Evolutionary conservation across 2,329 filamentous ascomycete genomes (phyloP).

Genomic region (Aspergillus latus): DNA sequence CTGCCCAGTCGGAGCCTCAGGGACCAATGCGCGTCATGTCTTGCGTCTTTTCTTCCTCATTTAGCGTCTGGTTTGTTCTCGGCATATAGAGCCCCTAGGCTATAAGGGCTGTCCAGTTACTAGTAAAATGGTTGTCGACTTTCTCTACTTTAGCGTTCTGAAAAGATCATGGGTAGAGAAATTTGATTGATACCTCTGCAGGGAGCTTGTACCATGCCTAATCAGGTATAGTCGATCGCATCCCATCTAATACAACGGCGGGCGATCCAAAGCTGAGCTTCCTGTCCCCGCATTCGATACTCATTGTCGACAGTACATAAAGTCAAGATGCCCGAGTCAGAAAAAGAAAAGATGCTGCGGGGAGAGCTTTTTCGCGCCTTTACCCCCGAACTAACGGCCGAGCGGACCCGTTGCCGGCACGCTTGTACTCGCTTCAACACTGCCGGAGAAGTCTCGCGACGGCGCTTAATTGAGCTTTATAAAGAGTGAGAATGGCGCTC

Average conservation of each 20-base stretch:
- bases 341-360: slow-evolving; percentile 54
- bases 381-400: slow-evolving; percentile 64
- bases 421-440: slow-evolving; percentile 66
- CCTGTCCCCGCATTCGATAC: background rate
- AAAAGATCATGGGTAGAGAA: background rate
- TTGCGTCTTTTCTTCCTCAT: background rate
- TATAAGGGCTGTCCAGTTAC: too few species aligned
- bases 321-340: slow-evolving; percentile 9
- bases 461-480: slow-evolving; percentile 66
- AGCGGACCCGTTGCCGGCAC: slow-evolving; percentile 60
- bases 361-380: slow-evolving; percentile 76
- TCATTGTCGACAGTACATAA: background rate
- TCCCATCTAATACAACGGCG: background rate
- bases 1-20: slow-evolving; percentile 1
- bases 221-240: background rate
- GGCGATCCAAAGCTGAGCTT: background rate
- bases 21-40: background rate
- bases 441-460: slow-evolving; percentile 59
- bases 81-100: background rate
- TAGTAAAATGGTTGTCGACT: background rate
- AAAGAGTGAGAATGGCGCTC: slow-evolving; percentile 59
- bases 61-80: background rate
- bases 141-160: too few species aligned
- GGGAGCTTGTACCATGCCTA: background rate
- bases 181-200: background rate